Base-by-base conservation (phyloP, 805 yeast genomes). In the Groenewaldozyma tartarivorans region DNA sequence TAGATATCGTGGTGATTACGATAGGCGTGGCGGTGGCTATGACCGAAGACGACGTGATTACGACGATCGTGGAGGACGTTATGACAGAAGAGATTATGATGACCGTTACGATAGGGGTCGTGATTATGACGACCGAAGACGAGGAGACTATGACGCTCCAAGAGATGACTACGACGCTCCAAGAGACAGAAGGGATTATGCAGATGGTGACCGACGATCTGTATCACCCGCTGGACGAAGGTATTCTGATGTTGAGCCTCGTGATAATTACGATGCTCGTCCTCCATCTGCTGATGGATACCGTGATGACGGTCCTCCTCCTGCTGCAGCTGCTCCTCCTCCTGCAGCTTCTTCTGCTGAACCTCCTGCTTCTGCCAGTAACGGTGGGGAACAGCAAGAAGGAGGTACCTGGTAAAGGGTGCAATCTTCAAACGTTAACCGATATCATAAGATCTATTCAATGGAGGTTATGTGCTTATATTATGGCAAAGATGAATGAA, bases 21-120 rank as follows among this genome's bases (percentile, higher is more conserved):
- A 61, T 49, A 52, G 65, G 40, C 62, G 64, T 49, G 75, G 66
- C 63, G 79, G 72, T 45, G 32, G 29, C 13, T 24, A 35, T 38
- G 46, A 36, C 20, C 43, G 47, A 36, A 40, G 48, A 13, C 44
- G 45, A 16, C 40, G 45, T 13, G 43, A 34, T 11, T 39, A 48
- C 27, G 54, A 49, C 36, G 48, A 44, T 15, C 39, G 42, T 21
- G 40, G 38, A 18, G 36, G 40, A 36, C 26, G 47, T 18, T 33
- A 30, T 31, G 31, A 40, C 35, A 7, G 19, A 7, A 11, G 32
- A 15, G 38, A 16, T 9, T 13, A 20, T 21, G 36, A 33, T 33
- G 36, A 17, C 19, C 34, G 19, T 31, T 19, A 17, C 34, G 21
- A 17, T 17, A 20, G 17, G 9, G 16, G 21, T 24, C 26, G 24